Evolutionary conservation across 148 eudicot species (phyloP).

Genomic region (Dysphania ambrosioides): DNA sequence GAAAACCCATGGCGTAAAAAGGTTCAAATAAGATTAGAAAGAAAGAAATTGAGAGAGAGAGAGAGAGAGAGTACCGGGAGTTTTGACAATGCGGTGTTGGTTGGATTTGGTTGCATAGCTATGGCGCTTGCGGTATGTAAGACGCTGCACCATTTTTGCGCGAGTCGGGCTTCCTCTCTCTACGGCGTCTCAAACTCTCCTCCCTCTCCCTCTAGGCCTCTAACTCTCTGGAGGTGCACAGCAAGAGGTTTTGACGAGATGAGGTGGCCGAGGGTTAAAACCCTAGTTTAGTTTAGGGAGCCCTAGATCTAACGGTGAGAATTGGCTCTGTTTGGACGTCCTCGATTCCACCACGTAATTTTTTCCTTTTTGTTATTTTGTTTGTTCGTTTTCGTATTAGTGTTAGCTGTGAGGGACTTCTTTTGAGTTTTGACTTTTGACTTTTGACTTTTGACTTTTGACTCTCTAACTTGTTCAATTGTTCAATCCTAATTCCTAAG

Average conservation of each 20-base stretch:
- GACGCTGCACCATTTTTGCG: slow-evolving; percentile 56
- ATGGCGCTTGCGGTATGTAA: slow-evolving; percentile 49
- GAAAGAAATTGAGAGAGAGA: too few relatives aligned
- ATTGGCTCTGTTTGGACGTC: not conserved
- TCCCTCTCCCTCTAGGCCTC: too few relatives aligned
- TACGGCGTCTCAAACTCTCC: slow-evolving; percentile 15
- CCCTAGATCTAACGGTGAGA: slow-evolving; percentile 21
- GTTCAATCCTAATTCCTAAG: too few relatives aligned
- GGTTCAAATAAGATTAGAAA: too few relatives aligned
- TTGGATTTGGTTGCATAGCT: slow-evolving; percentile 69
- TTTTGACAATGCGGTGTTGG: slow-evolving; percentile 59
- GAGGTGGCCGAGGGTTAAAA: not conserved
- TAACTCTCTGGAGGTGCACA: not conserved
- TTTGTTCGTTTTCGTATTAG: too few relatives aligned
- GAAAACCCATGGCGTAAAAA: too few relatives aligned
- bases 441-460: too few relatives aligned
- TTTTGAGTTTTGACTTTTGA: too few relatives aligned
- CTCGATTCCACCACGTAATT: slow-evolving; percentile 1
- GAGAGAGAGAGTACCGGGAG: slow-evolving; percentile 45
- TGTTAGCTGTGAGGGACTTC: too few relatives aligned
- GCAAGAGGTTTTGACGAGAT: not conserved
- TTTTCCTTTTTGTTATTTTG: not conserved
- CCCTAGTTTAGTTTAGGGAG: not conserved
- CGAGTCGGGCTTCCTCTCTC: too few relatives aligned
- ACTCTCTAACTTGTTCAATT: too few relatives aligned